Conservation (phyloP, 768 basidiomycete genomes). For the Leucocoprinus sp. region DNA sequence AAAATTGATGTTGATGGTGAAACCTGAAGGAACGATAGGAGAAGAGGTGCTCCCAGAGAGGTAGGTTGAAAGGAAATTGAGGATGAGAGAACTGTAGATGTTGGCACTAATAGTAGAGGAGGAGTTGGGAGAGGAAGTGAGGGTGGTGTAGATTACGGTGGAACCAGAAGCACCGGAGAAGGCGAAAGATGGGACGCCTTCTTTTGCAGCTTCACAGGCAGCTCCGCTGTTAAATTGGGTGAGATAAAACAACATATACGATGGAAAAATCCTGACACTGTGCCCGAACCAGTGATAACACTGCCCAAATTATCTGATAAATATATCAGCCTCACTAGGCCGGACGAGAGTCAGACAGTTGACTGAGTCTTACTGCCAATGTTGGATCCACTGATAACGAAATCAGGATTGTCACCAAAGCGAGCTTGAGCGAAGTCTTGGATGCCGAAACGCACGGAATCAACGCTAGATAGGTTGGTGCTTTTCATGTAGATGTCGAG, state of each 20-base stretch:
- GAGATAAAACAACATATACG: background rate
- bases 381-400: slow-evolving; percentile 41
- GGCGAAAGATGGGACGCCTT: slow-evolving; percentile 43
- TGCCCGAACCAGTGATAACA: slow-evolving; percentile 28
- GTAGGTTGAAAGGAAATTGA: slow-evolving; percentile 25
- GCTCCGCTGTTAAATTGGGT: slow-evolving; percentile 30
- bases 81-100: slow-evolving; percentile 35
- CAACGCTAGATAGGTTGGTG: slow-evolving; percentile 19
- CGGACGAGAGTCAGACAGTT: background rate
- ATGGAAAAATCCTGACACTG: slow-evolving; percentile 25
- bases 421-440: slow-evolving; percentile 30
- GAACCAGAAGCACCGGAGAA: slow-evolving; percentile 34
- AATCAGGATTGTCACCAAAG: slow-evolving; percentile 31
- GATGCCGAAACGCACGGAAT: slow-evolving; percentile 32
- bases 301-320: slow-evolving; percentile 25
- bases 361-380: slow-evolving; percentile 27
- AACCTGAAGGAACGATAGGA: slow-evolving; percentile 32
- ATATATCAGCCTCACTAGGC: background rate
- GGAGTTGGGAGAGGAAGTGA: slow-evolving; percentile 24
- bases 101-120: slow-evolving; percentile 28
- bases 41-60: slow-evolving; percentile 14
- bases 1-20: slow-evolving; percentile 45
- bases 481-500: background rate
- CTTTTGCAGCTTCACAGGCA: slow-evolving; percentile 37
- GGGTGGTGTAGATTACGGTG: slow-evolving; percentile 44